phyloP scores from a whole-genome alignment of 2,329 filamentous ascomycete species.

The Hypoxylon sp. region DNA sequence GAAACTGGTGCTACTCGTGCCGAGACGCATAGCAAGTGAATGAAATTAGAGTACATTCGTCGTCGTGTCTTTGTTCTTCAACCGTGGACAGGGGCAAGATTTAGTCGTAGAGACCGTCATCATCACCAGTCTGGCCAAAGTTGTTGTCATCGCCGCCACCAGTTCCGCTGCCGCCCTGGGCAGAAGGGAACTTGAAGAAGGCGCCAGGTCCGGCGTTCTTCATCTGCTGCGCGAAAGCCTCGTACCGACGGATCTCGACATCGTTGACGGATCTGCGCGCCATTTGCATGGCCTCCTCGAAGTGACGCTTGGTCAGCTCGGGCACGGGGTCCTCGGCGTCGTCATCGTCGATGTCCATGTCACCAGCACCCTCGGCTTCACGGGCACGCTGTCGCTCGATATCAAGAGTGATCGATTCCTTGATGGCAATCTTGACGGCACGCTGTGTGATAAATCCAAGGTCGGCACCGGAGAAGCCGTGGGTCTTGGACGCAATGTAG shows the following conservation, averaged over 20 bases:
- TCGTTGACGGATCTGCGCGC: slow-evolving; percentile 94
- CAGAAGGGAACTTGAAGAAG: slow-evolving; percentile 92
- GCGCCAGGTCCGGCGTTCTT: slow-evolving; percentile 96
- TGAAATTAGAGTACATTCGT: slow-evolving; percentile 58
- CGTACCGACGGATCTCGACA: slow-evolving; percentile 96
- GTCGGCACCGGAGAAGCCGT: slow-evolving; percentile 99
- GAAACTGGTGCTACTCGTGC: slow-evolving; percentile 40
- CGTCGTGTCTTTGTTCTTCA: slow-evolving; percentile 8
- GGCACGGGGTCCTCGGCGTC: slow-evolving; percentile 92
- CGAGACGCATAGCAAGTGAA: slow-evolving; percentile 46
- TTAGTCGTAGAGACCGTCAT: slow-evolving; percentile 98
- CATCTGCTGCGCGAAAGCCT: slow-evolving; percentile 98
- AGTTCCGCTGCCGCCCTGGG: slow-evolving; percentile 73
- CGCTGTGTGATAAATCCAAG: slow-evolving; percentile 98
- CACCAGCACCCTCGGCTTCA: slow-evolving; percentile 86
- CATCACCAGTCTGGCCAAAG: slow-evolving; percentile 88
- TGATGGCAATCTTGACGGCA: slow-evolving; percentile 99
- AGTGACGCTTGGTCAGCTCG: slow-evolving; percentile 93
- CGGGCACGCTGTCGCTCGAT: slow-evolving; percentile 91
- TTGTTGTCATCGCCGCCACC: slow-evolving; percentile 65
- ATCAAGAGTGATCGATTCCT: slow-evolving; percentile 88
- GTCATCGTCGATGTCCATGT: slow-evolving; percentile 84
- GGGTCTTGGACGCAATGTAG: slow-evolving; percentile 95
- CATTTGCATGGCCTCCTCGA: slow-evolving; percentile 97
- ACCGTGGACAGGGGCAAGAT: slow-evolving; percentile 37